Evolutionary conservation across 139 green algal species (phyloP), one percentile per base, ranked within the genome.

Genomic region (Gonium pectorale): DNA sequence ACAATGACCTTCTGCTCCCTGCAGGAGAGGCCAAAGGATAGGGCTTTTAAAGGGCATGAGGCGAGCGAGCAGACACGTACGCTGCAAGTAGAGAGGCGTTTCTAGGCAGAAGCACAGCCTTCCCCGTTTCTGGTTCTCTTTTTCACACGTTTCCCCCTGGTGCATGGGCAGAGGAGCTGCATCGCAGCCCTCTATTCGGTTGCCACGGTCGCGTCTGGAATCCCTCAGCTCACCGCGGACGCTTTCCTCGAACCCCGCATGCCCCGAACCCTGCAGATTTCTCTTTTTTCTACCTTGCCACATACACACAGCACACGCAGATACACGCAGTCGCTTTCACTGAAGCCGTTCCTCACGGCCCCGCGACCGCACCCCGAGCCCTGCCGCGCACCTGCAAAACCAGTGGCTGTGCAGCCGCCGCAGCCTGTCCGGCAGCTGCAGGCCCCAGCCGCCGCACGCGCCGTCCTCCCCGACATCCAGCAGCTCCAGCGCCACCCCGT

Each of bases 371-470:
- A 19, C 19, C 63, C 35, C n/a, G 43, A 22, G 19, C 26, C 26
- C 13, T 54, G 5, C 69, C 17, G n/a, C 87, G 35, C 56, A 86
- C 86, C 87, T 87, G 81, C 33, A 56, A 24, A 91, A 81, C 90
- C 90, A 93, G 81, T 93, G 90, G 70, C 69, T 86, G 87, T 91
- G 74, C 51, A 93, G 40, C 64, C 86, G 29, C 4, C 70, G 40
- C 52, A 93, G 78, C 3, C 90, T 60, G 11, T 44, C 37, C 4
- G 87, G 90, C 75, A 93, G 85, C 63, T 84, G 27, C 6, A 0
- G 1, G 19, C 85, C 85, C 90, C 90, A 93, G 24, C 33, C 29
- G 1, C 72, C 67, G 31, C 83, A 90, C 2, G 9, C 5, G 7
- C 11, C 3, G 41, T 86, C 86, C 0, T 35, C 24, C 1, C 86